A percentile compares a stretch with the other conserved stretches of the same genome.
Conservation (phyloP, 257 asterid genomes). For the Solanum commersonii region DNA sequence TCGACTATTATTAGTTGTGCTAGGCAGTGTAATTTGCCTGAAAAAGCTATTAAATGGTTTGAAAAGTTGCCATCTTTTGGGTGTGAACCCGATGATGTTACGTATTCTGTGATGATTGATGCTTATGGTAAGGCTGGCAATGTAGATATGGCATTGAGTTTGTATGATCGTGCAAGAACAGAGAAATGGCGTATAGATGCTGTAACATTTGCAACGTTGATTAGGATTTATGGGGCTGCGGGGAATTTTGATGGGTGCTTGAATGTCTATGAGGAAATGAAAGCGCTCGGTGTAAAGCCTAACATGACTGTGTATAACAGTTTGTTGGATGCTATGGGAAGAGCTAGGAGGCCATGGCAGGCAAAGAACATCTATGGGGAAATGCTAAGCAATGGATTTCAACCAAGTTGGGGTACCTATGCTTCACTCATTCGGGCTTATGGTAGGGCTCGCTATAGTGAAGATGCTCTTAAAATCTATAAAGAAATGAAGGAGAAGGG, state of each 20-base stretch:
- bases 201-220: constrained; percentile 54
- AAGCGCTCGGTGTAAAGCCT: constrained; percentile 58
- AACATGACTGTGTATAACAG: constrained; percentile 55
- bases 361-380: constrained; percentile 61
- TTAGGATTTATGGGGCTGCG: constrained; percentile 50
- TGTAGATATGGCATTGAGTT: constrained; percentile 53
- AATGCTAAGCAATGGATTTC: constrained; percentile 47
- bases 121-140: constrained; percentile 73
- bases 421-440: constrained; percentile 72
- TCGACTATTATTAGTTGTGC: constrained; percentile 90
- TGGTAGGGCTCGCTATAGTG: constrained; percentile 63
- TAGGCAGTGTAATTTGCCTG: constrained; percentile 57
- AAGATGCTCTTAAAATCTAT: constrained; percentile 62
- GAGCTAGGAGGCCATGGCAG: constrained; percentile 96
- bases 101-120: constrained; percentile 78
- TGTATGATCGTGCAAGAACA: constrained; percentile 78
- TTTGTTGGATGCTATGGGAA: constrained; percentile 91
- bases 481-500: constrained; percentile 85
- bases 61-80: constrained; percentile 69
- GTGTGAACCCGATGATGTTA: constrained; percentile 62
- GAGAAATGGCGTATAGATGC: constrained; percentile 85
- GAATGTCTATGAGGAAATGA: constrained; percentile 91
- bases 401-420: constrained; percentile 69
- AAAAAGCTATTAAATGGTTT: constrained; percentile 81
- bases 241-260: constrained; percentile 90